Evolutionary conservation across 306 rosid genomes (phyloP).

Genomic region (Vachellia pachyceras): DNA sequence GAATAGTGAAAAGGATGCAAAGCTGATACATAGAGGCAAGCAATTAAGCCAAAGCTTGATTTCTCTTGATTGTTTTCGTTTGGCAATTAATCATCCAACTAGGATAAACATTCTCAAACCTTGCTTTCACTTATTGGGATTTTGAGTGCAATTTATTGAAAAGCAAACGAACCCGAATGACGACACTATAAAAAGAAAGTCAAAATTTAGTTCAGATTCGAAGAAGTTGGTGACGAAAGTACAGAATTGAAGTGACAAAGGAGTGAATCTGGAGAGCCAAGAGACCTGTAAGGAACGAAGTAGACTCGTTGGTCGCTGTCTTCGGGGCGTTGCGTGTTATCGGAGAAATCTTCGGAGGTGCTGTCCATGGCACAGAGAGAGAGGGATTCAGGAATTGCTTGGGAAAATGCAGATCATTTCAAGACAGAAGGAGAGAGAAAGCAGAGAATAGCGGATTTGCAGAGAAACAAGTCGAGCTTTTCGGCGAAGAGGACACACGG

Average conservation of each 20-base stretch:
- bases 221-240: slow-evolving; percentile 13
- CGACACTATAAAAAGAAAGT: slow-evolving; percentile 11
- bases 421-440: not conserved
- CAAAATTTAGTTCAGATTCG: slow-evolving; percentile 44
- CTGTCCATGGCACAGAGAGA: slow-evolving; percentile 52
- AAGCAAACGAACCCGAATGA: slow-evolving; percentile 13
- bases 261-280: slow-evolving; percentile 32
- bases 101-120: slow-evolving; percentile 30
- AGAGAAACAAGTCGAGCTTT: slow-evolving; percentile 65
- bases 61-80: not conserved
- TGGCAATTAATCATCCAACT: slow-evolving; percentile 24
- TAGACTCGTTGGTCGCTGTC: slow-evolving; percentile 76
- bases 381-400: slow-evolving; percentile 38
- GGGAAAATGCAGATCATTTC: slow-evolving; percentile 54
- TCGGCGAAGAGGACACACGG: slow-evolving; percentile 57
- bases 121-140: slow-evolving; percentile 24
- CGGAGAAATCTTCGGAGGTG: slow-evolving; percentile 67
- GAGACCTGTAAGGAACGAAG: slow-evolving; percentile 91
- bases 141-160: slow-evolving; percentile 13
- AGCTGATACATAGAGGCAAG: slow-evolving; percentile 9
- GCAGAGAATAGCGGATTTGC: slow-evolving; percentile 60
- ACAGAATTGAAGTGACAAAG: slow-evolving; percentile 33
- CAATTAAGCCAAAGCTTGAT: slow-evolving; percentile 26
- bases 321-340: slow-evolving; percentile 53
- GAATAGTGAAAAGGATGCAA: slow-evolving; percentile 5